phyloP scores from a whole-genome alignment of 148 eudicot genomes.

The Silene latifolia region DNA sequence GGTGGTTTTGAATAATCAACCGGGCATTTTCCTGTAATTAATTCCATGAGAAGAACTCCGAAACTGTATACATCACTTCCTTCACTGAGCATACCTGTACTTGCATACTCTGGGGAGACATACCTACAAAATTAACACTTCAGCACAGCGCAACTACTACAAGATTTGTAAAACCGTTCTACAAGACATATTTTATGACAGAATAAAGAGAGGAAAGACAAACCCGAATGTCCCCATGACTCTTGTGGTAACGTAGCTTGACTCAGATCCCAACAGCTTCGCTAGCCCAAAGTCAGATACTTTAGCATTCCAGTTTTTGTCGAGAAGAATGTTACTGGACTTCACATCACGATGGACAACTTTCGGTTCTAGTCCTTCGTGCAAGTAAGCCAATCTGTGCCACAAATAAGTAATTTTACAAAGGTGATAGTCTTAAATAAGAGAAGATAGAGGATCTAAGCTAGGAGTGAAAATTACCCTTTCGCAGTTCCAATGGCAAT shows the following conservation, averaged over 20 bases:
- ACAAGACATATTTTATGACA: background rate
- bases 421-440: background rate
- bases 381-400: conserved; percentile 81
- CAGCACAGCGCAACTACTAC: background rate
- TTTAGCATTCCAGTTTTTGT: conserved; percentile 78
- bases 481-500: conserved; percentile 91
- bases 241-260: conserved; percentile 87
- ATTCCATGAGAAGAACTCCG: conserved; percentile 89
- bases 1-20: conserved; percentile 90
- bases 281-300: conserved; percentile 98
- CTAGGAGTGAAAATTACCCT: conserved; percentile 47
- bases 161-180: background rate
- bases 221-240: conserved; percentile 99
- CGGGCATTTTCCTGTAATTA: conserved; percentile 84
- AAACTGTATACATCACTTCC: conserved; percentile 91
- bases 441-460: background rate
- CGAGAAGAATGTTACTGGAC: conserved; percentile 92
- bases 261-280: conserved; percentile 83
- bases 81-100: conserved; percentile 94
- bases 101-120: conserved; percentile 97
- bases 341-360: conserved; percentile 98
- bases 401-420: background rate
- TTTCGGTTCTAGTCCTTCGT: conserved; percentile 95
- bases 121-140: conserved; percentile 43
- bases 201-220: conserved; percentile 22